Evolutionary conservation across 257 asterid genomes (phyloP), one percentile per base, ranked within the genome.

Genomic region (Striga asiatica): DNA sequence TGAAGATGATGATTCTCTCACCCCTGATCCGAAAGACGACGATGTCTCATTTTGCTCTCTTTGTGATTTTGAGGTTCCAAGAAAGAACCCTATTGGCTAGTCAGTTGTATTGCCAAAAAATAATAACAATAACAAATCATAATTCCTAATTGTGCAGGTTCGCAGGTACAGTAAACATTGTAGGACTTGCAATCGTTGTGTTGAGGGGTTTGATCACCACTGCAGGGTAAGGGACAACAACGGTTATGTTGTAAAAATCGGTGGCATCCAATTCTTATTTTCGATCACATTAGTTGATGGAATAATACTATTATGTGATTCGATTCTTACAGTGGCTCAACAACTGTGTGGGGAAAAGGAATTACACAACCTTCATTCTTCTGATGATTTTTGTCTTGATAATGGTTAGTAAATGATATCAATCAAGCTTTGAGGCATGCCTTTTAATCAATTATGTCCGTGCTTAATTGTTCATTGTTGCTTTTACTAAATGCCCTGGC

Each of bases 151-250:
- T 13, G 6, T 55, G 53, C 89, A 89, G 95, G 98, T 91, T 41
- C 82, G 82, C 61, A 91, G 76, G 81, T 78, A 67, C 69, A 91
- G 98, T 89, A 91, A 91, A 62, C 98, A 91, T 73, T 91, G 98
- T 71, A 76, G 98, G 85, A 77, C 89, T 54, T 91, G 96, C 78
- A 82, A 91, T 67, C 83, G 96, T 42, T 91, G 98, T 27, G 95
- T 91, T 25, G 94, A 91, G 73, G 98, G 98, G 48, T 91, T 91
- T 59, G 98, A 91, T 74, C 98, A 91, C 79, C 98, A 91, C 78
- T 91, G 98, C 92, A 78, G 97, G 72, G 98, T 88, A 83, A 73
- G 70, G 62, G 16, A 24, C 27, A 57, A 24, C 58, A 23, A 47
- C 24, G n/a, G n/a, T n/a, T n/a, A n/a, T n/a, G n/a, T n/a, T n/a